Percentiles rank a stretch among this genome's conserved stretches.
These are phyloP conservation scores for Citrullus amarus DNA, from an alignment of 306 rosid species.

Conservation along the genomic window DNA sequence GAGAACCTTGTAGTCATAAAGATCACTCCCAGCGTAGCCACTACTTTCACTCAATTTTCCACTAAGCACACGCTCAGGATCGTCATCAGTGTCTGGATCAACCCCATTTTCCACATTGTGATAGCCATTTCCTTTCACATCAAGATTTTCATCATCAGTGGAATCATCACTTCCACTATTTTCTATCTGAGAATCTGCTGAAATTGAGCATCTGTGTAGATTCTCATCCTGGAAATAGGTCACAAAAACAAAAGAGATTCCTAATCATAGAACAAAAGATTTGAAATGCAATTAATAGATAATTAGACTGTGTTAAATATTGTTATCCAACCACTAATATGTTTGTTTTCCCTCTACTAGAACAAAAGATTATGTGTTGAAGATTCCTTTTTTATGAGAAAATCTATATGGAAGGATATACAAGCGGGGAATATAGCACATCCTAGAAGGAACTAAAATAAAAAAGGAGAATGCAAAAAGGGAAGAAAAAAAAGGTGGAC, in stretches of 20 bases:
- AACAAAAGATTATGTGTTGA: not conserved
- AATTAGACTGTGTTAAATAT: not conserved
- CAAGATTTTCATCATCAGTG: conserved; percentile 69
- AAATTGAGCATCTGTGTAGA: conserved; percentile 81
- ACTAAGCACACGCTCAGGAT: conserved; percentile 73
- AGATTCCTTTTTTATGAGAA: not conserved
- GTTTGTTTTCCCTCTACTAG: not conserved
- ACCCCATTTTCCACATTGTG: conserved; percentile 94
- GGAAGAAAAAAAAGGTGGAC: not conserved
- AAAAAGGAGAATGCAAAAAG: not conserved
- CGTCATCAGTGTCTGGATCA: conserved; percentile 88
- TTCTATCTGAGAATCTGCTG: conserved; percentile 88
- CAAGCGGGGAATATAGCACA: not conserved
- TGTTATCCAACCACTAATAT: not conserved
- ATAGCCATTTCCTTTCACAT: conserved; percentile 77
- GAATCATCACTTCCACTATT: conserved; percentile 88
- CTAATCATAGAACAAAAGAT: not conserved
- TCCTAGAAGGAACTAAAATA: not conserved
- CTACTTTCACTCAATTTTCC: conserved; percentile 97
- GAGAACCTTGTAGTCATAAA: conserved; percentile 87
- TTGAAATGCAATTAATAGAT: not conserved
- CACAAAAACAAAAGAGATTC: not conserved
- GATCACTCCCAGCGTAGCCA: conserved; percentile 96
- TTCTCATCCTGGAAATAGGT: conserved; percentile 71
- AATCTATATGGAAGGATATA: not conserved